Base-by-base conservation (phyloP, 2,329 filamentous ascomycete species). In the Thielaviopsis ethacetica region DNA sequence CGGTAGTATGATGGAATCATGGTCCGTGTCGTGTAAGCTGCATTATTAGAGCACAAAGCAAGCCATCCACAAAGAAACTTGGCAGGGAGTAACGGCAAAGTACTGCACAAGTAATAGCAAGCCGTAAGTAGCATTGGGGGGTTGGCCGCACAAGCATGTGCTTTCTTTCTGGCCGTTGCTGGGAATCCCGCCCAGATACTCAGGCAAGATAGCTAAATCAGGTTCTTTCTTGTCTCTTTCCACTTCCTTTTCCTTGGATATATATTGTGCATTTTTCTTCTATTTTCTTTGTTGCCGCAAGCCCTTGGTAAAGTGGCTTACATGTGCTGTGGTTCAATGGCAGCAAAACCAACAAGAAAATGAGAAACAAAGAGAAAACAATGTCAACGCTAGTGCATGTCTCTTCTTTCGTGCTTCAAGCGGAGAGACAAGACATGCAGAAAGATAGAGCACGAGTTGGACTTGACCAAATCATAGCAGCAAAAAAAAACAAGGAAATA, bases 11-110 rank as follows among this genome's bases (percentile, higher is more conserved):
- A 59, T 59, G 52, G 19, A 38, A 54, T 54, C 38, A 41, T 59
- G 53, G 58, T 56, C 58, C 58, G 53, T 59, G 58, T 59, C 7
- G 30, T 34, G 30, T 34, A 34, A 34, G 30, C 30, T 34, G 30
- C 30, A 34, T 34, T 34, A 34, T 34, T 9, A 34, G 30, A 34
- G 7, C 30, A 34, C 30, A 34, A 56, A 59, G 44, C 53, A 54
- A 59, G 30, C 51, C 26, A 47, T 54, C 22, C 38, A 50, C 57
- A 49, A 54, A 50, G 21, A 34, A 34, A 34, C 30, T 12, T 34
- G 30, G 30, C 30, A 34, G 30, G 30, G 30, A 34, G 30, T 12
- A 34, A 34, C 30, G 30, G 30, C 30, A 34, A 34, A 12, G 30
- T 12, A 34, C 30, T 2, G 30, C 7, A 34, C 7, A 2, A 34